Conservation (phyloP, 129 eudicot species). For the Kitagawia praeruptora region DNA sequence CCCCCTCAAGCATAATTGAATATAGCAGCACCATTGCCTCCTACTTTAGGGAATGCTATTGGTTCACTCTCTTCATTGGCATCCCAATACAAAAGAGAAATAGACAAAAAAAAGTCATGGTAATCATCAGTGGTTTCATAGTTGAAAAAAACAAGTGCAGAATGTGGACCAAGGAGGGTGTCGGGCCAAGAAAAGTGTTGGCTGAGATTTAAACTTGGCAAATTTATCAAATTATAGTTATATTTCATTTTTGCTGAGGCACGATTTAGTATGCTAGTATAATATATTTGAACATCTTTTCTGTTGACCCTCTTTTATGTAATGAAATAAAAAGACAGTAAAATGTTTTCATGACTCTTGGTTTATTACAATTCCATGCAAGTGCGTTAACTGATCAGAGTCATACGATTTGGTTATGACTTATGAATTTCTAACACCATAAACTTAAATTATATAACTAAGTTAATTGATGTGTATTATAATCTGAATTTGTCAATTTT, state of each 20-base stretch:
- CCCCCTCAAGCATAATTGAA: constrained; percentile 15
- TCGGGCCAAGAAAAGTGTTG: too few relatives aligned
- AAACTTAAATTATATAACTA: neutral
- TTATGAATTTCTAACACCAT: too few relatives aligned
- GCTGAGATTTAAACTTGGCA: neutral
- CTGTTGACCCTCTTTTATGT: too few relatives aligned
- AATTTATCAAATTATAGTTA: too few relatives aligned
- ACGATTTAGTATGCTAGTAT: neutral
- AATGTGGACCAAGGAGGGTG: neutral
- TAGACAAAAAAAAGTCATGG: neutral
- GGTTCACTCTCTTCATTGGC: neutral
- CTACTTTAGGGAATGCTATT: neutral
- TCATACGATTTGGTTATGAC: too few relatives aligned
- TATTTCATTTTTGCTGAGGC: neutral
- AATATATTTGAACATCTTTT: too few relatives aligned
- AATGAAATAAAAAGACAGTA: too few relatives aligned
- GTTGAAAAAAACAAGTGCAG: neutral
- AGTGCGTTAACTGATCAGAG: neutral
- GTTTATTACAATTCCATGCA: neutral
- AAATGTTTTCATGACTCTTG: too few relatives aligned
- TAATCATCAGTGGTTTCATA: neutral
- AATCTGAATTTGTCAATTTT: neutral
- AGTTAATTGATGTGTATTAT: neutral
- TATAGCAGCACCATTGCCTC: neutral
- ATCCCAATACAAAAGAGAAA: neutral